Percentiles rank a stretch among this genome's conserved stretches.
phyloP scores from a whole-genome alignment of 1,139 yeast species.

The Lodderomyces pseudojiufengensis region DNA sequence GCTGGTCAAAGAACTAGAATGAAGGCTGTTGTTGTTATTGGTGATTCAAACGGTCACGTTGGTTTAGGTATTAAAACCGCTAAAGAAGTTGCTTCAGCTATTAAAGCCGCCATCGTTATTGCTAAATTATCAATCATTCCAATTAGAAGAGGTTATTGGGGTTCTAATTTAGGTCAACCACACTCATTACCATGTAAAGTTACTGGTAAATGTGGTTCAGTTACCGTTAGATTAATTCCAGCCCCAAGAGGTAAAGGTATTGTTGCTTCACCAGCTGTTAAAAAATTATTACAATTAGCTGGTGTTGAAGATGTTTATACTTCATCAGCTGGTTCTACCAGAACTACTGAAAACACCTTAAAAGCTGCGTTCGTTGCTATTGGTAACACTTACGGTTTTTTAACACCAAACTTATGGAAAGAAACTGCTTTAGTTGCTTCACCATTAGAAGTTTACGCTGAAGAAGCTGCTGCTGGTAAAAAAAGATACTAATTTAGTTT shows the following conservation, averaged over 20 bases:
- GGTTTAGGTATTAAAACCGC: conserved; percentile 99
- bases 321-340: conserved; percentile 97
- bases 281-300: conserved; percentile 97
- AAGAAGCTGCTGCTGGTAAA: conserved; percentile 68
- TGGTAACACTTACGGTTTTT: conserved; percentile 99
- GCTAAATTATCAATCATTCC: conserved; percentile 99
- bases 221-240: conserved; percentile 96
- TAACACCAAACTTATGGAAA: conserved; percentile 99
- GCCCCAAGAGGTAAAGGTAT: conserved; percentile 99
- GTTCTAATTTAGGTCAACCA: conserved; percentile 99
- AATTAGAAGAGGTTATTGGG: conserved; percentile 99
- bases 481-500: conserved; percentile 55
- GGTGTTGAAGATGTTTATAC: conserved; percentile 99
- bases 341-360: conserved; percentile 99
- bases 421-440: conserved; percentile 80
- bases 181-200: conserved; percentile 98
- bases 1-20: conserved; percentile 99
- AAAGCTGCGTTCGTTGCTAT: conserved; percentile 99
- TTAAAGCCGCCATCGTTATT: conserved; percentile 98
- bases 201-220: conserved; percentile 99
- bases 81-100: conserved; percentile 99
- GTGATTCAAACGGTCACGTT: conserved; percentile 99
- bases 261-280: conserved; percentile 99
- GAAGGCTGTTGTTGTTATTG: conserved; percentile 99
- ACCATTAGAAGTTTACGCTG: conserved; percentile 93